Conservation (phyloP, 2,329 filamentous ascomycete species). For the Calonectria multiphialidica region DNA sequence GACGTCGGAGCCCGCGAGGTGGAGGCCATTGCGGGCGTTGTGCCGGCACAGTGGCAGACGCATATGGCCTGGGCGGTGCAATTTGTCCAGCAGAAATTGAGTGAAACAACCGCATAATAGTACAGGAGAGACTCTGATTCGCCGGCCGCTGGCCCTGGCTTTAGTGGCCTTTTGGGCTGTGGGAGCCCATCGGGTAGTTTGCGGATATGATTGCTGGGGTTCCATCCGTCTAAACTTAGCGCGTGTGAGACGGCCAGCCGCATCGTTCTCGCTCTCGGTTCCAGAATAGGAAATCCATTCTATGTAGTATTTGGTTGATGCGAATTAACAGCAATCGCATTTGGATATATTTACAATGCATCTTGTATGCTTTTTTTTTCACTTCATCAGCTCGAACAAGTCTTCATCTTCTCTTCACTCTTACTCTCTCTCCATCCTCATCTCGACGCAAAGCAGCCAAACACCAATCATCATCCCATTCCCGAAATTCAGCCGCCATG, state of each 20-base stretch:
- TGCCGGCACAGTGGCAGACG: slow-evolving; percentile 23
- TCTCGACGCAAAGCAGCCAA: background rate
- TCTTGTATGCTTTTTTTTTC: background rate
- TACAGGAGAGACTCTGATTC: background rate
- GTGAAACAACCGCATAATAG: background rate
- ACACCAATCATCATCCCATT: background rate
- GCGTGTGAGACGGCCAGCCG: background rate
- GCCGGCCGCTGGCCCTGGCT: background rate
- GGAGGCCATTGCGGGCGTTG: slow-evolving; percentile 24
- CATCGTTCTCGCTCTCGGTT: slow-evolving; percentile 19
- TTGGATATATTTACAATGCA: background rate
- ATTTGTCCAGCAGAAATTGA: background rate
- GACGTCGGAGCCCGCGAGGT: slow-evolving; percentile 32
- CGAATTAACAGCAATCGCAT: background rate
- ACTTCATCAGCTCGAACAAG: background rate
- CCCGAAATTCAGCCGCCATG: slow-evolving; percentile 4
- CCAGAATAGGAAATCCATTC: background rate
- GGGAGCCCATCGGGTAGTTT: background rate
- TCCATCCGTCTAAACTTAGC: background rate
- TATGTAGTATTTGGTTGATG: background rate
- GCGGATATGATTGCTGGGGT: background rate
- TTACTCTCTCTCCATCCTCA: background rate
- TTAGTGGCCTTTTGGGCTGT: background rate
- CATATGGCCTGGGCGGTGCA: slow-evolving; percentile 19
- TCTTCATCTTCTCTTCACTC: background rate